Conservation (phyloP, 345 rosid genomes). For the Bruguiera sexangula region DNA sequence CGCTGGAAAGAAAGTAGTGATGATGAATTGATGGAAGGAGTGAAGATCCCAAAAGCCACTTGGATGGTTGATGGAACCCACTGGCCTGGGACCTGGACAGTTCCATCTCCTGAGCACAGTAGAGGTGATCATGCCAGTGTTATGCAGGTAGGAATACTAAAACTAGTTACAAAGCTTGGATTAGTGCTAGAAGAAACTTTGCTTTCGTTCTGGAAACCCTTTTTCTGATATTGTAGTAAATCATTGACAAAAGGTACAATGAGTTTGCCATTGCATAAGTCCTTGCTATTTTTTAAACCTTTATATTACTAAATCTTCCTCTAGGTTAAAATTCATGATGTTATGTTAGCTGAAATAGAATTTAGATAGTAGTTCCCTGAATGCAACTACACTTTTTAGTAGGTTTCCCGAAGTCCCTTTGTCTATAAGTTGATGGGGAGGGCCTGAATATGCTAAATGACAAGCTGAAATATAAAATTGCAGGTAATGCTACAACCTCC, state of each 20-base stretch:
- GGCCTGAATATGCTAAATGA: conserved; percentile 9
- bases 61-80: conserved; percentile 86
- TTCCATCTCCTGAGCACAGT: conserved; percentile 52
- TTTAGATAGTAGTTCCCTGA: neutral
- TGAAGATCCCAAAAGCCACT: conserved; percentile 71
- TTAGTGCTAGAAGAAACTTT: too few species aligned
- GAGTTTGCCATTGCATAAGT: too few species aligned
- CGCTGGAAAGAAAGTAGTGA: conserved; percentile 43
- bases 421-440: neutral
- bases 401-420: neutral
- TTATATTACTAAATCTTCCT: neutral
- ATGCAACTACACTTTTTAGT: too few species aligned
- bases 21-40: conserved; percentile 47
- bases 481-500: conserved; percentile 85
- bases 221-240: too few species aligned
- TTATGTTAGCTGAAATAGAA: neutral
- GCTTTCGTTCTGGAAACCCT: too few species aligned
- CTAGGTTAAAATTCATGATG: neutral
- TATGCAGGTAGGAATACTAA: conserved; percentile 48
- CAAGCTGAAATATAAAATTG: conserved; percentile 8
- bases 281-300: too few species aligned
- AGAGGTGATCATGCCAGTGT: conserved; percentile 81
- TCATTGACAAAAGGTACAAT: too few species aligned
- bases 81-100: conserved; percentile 84
- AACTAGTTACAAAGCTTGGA: neutral